Percentiles rank a stretch among this genome's conserved stretches.
phyloP scores from a whole-genome alignment of 1,284 basidiomycete species.

The Rhodotorula sp. region DNA sequence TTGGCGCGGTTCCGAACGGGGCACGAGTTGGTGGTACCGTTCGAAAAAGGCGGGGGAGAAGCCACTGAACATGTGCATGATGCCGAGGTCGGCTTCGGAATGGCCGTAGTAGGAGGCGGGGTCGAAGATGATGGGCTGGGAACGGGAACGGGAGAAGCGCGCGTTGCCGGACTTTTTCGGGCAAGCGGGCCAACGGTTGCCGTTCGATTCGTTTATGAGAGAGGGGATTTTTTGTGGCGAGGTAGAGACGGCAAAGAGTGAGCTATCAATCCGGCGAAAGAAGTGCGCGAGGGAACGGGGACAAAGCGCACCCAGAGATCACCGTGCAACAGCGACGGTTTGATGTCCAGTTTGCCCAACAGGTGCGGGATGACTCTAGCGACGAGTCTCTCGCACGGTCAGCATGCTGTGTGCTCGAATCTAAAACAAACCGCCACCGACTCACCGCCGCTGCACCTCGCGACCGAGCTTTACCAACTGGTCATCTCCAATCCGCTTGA shows the following conservation, averaged over 20 bases:
- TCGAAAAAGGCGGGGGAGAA: slow-evolving; percentile 20
- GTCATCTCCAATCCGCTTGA: slow-evolving; percentile 8
- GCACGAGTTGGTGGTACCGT: slow-evolving; percentile 18
- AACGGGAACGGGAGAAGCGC: slow-evolving; percentile 10
- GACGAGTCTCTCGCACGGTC: too few species aligned
- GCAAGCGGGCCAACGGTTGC: too few species aligned
- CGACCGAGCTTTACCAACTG: slow-evolving; percentile 1
- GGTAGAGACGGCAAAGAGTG: too few species aligned
- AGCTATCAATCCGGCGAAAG: background rate
- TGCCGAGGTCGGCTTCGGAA: slow-evolving; percentile 28
- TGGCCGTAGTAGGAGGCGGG: slow-evolving; percentile 32
- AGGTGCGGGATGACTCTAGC: slow-evolving; percentile 22
- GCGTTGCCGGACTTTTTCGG: slow-evolving; percentile 23
- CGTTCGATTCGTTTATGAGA: too few species aligned
- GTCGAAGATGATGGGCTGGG: slow-evolving; percentile 27
- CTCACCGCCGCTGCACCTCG: slow-evolving; percentile 7
- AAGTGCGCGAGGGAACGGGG: too few species aligned
- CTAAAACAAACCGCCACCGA: too few species aligned
- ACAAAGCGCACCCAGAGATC: slow-evolving; percentile 26
- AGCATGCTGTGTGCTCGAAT: background rate
- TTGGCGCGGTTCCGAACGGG: slow-evolving; percentile 17
- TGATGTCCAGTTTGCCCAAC: slow-evolving; percentile 21
- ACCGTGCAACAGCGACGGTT: slow-evolving; percentile 30
- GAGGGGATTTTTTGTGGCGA: background rate
- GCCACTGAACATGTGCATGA: slow-evolving; percentile 33